These are phyloP conservation scores for Perkinsela sp. DNA, from an alignment of 208 protist species.

Conservation along the genomic window DNA sequence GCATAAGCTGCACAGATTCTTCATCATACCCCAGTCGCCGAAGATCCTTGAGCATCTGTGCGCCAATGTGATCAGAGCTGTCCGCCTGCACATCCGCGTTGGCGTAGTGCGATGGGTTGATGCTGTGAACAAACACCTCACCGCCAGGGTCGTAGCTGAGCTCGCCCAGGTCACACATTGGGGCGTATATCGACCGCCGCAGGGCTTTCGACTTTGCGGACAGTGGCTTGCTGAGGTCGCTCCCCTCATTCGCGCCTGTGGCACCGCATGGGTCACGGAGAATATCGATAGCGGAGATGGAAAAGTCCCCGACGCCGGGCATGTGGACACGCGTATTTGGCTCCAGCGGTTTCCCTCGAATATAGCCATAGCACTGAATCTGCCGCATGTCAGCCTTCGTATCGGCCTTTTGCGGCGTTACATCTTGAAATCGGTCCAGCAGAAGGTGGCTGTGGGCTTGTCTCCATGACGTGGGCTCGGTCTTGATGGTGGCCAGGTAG, in stretches of 20 bases:
- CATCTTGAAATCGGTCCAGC: slow-evolving; percentile 84
- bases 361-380: slow-evolving; percentile 90
- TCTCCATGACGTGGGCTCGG: slow-evolving; percentile 81
- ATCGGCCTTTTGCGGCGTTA: slow-evolving; percentile 57
- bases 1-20: background rate
- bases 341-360: slow-evolving; percentile 79
- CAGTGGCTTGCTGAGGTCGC: slow-evolving; percentile 6
- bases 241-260: too few species aligned
- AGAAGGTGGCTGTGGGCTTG: slow-evolving; percentile 86
- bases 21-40: background rate
- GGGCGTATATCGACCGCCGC: slow-evolving; percentile 71
- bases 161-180: slow-evolving; percentile 88
- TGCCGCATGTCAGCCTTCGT: slow-evolving; percentile 13
- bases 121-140: slow-evolving; percentile 10
- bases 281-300: slow-evolving; percentile 41
- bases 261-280: slow-evolving; percentile 82
- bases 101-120: slow-evolving; percentile 37
- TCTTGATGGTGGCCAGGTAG: slow-evolving; percentile 82
- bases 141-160: slow-evolving; percentile 92
- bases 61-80: slow-evolving; percentile 32
- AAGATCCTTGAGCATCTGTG: slow-evolving; percentile 38
- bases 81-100: slow-evolving; percentile 41
- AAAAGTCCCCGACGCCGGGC: slow-evolving; percentile 85
- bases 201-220: slow-evolving; percentile 67
- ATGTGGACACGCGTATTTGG: slow-evolving; percentile 72